Evolutionary conservation across 192 early-diverging fungal genomes (phyloP).

Genomic region (Chytriomyces sp.): DNA sequence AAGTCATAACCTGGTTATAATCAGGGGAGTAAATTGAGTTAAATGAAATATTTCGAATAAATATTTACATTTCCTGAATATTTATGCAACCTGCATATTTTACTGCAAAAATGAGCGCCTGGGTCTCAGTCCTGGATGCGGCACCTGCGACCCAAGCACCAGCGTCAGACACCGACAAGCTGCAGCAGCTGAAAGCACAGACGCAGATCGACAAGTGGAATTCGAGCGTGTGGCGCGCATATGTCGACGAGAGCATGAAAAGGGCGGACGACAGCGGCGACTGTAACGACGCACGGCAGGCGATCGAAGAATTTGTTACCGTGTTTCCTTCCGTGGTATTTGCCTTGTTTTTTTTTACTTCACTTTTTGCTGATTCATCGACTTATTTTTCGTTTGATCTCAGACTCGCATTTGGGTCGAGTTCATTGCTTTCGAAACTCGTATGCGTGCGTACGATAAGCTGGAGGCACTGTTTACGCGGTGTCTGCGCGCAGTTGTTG

Average conservation of each 20-base stretch:
- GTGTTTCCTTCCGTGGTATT: slow-evolving; percentile 6
- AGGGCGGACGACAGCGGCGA: neutral
- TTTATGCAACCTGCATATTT: too few species aligned
- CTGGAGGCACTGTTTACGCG: slow-evolving; percentile 85
- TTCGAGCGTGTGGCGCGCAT: neutral
- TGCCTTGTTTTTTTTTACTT: slow-evolving; percentile 1
- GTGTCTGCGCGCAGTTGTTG: slow-evolving; percentile 79
- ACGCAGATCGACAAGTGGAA: neutral
- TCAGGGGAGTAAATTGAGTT: neutral
- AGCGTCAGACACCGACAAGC: neutral
- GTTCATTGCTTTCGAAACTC: slow-evolving; percentile 83
- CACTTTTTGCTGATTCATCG: neutral
- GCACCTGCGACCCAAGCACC: neutral
- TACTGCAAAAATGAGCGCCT: too few species aligned
- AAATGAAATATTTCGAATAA: too few species aligned
- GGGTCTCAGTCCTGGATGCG: too few species aligned
- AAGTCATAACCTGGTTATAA: neutral
- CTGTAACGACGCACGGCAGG: neutral
- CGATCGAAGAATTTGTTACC: neutral
- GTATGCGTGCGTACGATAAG: slow-evolving; percentile 70
- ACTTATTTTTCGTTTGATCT: too few species aligned
- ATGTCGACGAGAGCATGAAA: slow-evolving; percentile 15
- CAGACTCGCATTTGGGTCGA: slow-evolving; percentile 58
- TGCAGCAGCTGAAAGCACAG: neutral
- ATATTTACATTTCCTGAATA: too few species aligned